Evolutionary conservation across 768 basidiomycete genomes (phyloP), one percentile per base, ranked within the genome.

Genomic region (Asterophora lycoperdoides): DNA sequence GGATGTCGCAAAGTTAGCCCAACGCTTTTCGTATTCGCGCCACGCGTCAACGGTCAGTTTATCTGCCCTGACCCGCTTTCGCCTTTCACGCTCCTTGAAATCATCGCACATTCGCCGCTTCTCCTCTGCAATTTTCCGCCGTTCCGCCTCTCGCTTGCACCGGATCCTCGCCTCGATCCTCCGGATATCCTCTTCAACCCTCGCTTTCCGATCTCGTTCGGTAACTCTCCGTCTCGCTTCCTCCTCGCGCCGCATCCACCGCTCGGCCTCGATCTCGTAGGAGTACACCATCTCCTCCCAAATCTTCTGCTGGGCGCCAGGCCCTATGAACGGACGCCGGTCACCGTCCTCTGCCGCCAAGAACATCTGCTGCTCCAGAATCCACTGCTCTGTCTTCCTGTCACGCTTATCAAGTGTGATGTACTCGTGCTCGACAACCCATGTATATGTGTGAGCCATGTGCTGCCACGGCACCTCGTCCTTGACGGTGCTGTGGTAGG

Each of bases 331-430:
- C 43, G 53, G 18, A 1, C 47, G 47, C 41, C 30, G 54, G 37
- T 56, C 54, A 18, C 42, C 43, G 23, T 40, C 40, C 33, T 67
- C 65, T 23, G 52, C 40, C 8, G 58, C 52, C 34, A 69, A 57
- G 51, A 76, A 66, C 41, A 72, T 60, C 63, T 80, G 82, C 57
- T 82, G 80, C 55, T 81, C 74, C 40, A 73, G 64, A 41, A 86
- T 78, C 86, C 87, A 87, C 46, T 77, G 73, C 45, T 83, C 79
- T 28, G 80, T 81, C 56, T 74, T 78, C 59, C 70, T 70, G 53
- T 68, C 72, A 52, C 71, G 68, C 48, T 68, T 72, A 38, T 68
- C 69, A 47, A 70, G 67, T 38, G 68, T 68, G 48, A 68, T 61
- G 36, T 68, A 64, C 54, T 79, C 77, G 62, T 83, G 79, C 50